Evolutionary conservation across 805 yeast genomes (phyloP), one percentile per base, ranked within the genome.

Genomic region (Wickerhamiella vanderwaltii): DNA sequence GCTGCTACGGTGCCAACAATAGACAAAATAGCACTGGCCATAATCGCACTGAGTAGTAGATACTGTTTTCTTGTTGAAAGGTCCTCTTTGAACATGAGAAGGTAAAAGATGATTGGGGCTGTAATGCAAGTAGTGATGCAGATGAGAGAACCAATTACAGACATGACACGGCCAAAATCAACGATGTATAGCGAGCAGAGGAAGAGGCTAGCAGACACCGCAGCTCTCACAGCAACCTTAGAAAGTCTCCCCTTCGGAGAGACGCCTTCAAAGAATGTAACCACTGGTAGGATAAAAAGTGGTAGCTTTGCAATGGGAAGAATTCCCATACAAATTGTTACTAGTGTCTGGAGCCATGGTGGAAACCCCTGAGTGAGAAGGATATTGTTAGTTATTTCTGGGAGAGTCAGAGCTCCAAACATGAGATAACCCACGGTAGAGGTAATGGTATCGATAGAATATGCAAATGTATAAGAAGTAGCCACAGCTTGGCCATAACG

Each of bases 261-360:
- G 11, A 7, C 7, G 9, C 15, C 15, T 22, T 37, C 29, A 9
- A 37, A 29, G 87, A 68, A 24, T 6, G 22, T 15, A n/a, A 82
- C 72, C 22, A 86, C 75, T 0, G 95, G 95, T 53, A 85, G 74
- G 9, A 87, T 82, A 49, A 78, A 79, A 30, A 85, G 66, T 0
- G 95, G 94, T 1, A 85, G 71, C 53, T 86, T 86, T 1, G 95
- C 83, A 23, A 85, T 58, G 1, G 95, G 94, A 18, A 86, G 72
- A 5, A 84, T 50, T n/a, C 93, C 81, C 71, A 85, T 79, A 30
- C 81, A 62, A 0, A 70, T 67, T 35, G 86, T 77, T 34, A 86
- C 50, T 3, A 59, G 35, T 22, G 46, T 43, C 41, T 70, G 69
- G 1, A 80, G 67, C 58, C 73, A 71, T 11, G 57, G 51, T 1